Percentiles rank a stretch among this genome's conserved stretches.
Evolutionary conservation across 306 rosid genomes (phyloP).

Genomic region (Chamaecrista fasciculata): DNA sequence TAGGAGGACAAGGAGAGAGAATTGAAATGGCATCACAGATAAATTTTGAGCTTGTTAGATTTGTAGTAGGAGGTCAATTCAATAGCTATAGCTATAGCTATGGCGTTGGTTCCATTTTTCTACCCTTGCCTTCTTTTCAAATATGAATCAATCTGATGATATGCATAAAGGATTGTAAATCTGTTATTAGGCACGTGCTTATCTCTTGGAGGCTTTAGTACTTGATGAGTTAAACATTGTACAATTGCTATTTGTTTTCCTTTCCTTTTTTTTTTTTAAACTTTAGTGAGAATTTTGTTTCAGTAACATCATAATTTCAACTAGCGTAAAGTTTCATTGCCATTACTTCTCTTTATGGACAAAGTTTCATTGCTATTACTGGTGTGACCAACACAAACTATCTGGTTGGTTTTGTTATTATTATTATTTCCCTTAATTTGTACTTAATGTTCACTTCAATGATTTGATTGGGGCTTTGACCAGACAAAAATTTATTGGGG

Average conservation of each 20-base stretch:
- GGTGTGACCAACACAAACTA: too few relatives aligned
- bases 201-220: conserved; percentile 27
- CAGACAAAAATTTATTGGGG: too few relatives aligned
- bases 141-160: background rate
- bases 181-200: conserved; percentile 28
- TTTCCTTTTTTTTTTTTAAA: conserved; percentile 2
- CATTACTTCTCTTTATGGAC: too few relatives aligned
- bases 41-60: conserved; percentile 43
- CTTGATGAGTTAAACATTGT: conserved; percentile 31
- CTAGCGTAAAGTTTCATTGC: too few relatives aligned
- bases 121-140: conserved; percentile 3
- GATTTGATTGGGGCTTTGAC: too few relatives aligned
- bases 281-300: too few relatives aligned
- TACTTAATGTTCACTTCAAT: too few relatives aligned
- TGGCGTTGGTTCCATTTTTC: conserved; percentile 26
- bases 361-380: too few relatives aligned
- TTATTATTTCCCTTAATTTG: too few relatives aligned
- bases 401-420: too few relatives aligned
- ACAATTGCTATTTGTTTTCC: conserved; percentile 26
- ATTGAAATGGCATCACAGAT: conserved; percentile 41
- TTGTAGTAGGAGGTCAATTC: conserved; percentile 25
- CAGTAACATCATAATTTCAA: too few relatives aligned
- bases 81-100: too few relatives aligned
- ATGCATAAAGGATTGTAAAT: conserved; percentile 39
- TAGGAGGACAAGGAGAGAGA: conserved; percentile 63